Conservation (phyloP, 495 filamentous ascomycete genomes). For the Terfezia boudieri region DNA sequence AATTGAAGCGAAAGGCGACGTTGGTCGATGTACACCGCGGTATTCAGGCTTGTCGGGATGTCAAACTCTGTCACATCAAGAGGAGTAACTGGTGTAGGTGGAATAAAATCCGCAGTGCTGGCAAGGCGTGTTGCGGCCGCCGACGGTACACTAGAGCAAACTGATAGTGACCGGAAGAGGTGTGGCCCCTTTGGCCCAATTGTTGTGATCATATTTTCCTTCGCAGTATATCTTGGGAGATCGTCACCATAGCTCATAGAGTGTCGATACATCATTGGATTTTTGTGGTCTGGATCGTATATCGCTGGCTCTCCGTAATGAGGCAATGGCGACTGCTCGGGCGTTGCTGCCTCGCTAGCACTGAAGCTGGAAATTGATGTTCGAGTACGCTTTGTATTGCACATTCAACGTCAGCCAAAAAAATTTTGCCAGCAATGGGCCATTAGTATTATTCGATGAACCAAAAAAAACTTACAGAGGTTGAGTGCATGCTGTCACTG, state of each 20-base stretch:
- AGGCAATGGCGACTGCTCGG: background rate
- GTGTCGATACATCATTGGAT: conserved; percentile 9
- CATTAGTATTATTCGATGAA: background rate
- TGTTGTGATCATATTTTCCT: conserved; percentile 31
- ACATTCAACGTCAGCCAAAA: too few relatives aligned
- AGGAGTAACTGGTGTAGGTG: conserved; percentile 18
- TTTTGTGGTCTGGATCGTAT: conserved; percentile 12
- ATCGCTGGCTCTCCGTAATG: background rate
- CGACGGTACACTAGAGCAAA: conserved; percentile 14
- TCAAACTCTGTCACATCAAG: conserved; percentile 19
- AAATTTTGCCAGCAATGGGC: too few relatives aligned
- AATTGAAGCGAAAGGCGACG: background rate
- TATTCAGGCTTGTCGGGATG: conserved; percentile 7
- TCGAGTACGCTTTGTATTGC: background rate
- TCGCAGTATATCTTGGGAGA: conserved; percentile 21
- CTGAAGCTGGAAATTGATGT: background rate
- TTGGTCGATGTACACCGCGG: conserved; percentile 14
- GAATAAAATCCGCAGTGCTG: conserved; percentile 13
- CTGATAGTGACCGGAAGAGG: conserved; percentile 47
- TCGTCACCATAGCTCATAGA: conserved; percentile 18
- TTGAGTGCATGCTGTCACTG: conserved; percentile 7
- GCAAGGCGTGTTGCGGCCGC: conserved; percentile 11
- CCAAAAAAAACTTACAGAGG: background rate
- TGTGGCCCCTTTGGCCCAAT: conserved; percentile 70
- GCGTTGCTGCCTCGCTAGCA: background rate